Conservation (phyloP, 352 stramenopile species). For the Phytophthora crassamura region DNA sequence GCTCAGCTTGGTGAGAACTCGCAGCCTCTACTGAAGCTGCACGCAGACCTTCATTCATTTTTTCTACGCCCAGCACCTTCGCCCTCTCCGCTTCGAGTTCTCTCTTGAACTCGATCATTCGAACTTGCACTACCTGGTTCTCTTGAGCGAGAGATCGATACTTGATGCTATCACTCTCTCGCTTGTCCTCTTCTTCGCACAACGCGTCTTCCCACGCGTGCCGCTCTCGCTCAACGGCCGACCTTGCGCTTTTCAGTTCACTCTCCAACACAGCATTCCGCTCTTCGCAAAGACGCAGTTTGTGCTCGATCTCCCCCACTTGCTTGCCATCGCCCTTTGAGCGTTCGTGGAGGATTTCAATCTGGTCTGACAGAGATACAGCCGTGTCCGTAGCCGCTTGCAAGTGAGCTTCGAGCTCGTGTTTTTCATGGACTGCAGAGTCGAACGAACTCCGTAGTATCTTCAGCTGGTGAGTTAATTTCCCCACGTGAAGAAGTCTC, state of each 20-base stretch:
- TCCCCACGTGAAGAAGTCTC: slow-evolving; percentile 32
- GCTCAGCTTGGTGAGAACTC: slow-evolving; percentile 23
- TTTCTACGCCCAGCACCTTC: slow-evolving; percentile 16
- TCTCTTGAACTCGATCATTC: slow-evolving; percentile 40
- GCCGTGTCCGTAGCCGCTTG: slow-evolving; percentile 44
- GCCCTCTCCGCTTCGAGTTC: slow-evolving; percentile 33
- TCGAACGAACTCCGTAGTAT: slow-evolving; percentile 24
- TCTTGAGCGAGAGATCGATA: slow-evolving; percentile 45
- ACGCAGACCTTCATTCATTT: slow-evolving; percentile 21
- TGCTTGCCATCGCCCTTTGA: slow-evolving; percentile 37
- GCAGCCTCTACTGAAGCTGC: slow-evolving; percentile 18
- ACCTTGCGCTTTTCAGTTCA: slow-evolving; percentile 30
- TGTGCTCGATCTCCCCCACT: slow-evolving; percentile 42
- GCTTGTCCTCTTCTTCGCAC: slow-evolving; percentile 33
- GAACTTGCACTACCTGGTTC: slow-evolving; percentile 35
- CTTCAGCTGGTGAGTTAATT: slow-evolving; percentile 25
- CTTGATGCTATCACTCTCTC: slow-evolving; percentile 31
- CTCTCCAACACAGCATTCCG: slow-evolving; percentile 21
- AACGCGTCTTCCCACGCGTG: slow-evolving; percentile 38
- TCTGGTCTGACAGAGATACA: slow-evolving; percentile 47
- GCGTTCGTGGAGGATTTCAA: slow-evolving; percentile 38
- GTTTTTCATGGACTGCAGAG: slow-evolving; percentile 39
- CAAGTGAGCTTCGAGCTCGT: slow-evolving; percentile 54
- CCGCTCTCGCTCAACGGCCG: slow-evolving; percentile 34
- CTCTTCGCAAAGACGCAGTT: slow-evolving; percentile 42